phyloP scores from a whole-genome alignment of 2,329 filamentous ascomycete genomes.

The Neopestalotiopsis sp. region DNA sequence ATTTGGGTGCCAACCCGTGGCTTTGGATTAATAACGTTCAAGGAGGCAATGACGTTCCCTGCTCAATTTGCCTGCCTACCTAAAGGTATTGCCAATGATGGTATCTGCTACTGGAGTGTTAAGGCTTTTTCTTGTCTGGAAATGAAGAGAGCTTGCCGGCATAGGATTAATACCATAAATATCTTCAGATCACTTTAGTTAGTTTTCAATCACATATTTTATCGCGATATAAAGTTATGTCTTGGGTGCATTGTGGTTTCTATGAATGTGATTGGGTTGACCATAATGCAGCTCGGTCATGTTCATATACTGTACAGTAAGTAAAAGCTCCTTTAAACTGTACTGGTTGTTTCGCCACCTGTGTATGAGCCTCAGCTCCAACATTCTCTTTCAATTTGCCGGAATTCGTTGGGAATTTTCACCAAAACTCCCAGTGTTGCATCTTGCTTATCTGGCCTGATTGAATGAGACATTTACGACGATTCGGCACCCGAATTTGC shows the following conservation, averaged over 20 bases:
- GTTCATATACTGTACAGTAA: background rate
- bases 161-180: background rate
- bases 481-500: background rate
- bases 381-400: too few relatives aligned
- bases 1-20: background rate
- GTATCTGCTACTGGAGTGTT: background rate
- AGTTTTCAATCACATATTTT: too few relatives aligned
- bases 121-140: background rate
- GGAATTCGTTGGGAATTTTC: too few relatives aligned
- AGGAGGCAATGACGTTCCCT: too few relatives aligned
- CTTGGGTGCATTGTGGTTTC: too few relatives aligned
- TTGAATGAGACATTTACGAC: background rate
- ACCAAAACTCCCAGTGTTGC: background rate
- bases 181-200: too few relatives aligned
- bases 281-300: too few relatives aligned
- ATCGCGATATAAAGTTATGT: too few relatives aligned
- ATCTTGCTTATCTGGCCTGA: background rate
- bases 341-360: background rate
- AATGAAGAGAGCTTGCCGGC: background rate
- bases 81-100: background rate
- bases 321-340: background rate
- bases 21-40: too few relatives aligned
- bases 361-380: background rate
- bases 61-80: background rate
- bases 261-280: background rate